phyloP scores from a whole-genome alignment of 208 protist species.

The Leishmania braziliensis region DNA sequence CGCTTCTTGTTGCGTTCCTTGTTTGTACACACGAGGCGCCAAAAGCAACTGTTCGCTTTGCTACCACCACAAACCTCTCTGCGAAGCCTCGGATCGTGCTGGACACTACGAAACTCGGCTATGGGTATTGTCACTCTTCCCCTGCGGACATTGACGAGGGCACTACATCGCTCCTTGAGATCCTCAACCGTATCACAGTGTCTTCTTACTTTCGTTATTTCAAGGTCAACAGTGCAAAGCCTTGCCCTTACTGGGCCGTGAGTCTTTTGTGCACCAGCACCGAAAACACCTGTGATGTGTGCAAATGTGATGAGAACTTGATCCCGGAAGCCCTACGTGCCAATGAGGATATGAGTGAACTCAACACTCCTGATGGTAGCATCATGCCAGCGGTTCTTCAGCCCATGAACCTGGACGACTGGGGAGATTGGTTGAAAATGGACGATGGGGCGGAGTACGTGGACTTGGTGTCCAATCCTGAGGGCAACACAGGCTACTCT shows the following conservation, averaged over 20 bases:
- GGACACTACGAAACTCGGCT: slow-evolving; percentile 37
- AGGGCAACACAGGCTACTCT: slow-evolving; percentile 87
- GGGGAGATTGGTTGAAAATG: slow-evolving; percentile 44
- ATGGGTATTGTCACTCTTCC: slow-evolving; percentile 72
- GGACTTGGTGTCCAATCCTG: slow-evolving; percentile 81
- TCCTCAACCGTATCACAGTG: slow-evolving; percentile 77
- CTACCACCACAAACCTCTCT: background rate
- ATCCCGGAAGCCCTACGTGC: slow-evolving; percentile 71
- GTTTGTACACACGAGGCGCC: slow-evolving; percentile 14
- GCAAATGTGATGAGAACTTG: slow-evolving; percentile 75
- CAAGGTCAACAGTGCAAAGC: slow-evolving; percentile 83
- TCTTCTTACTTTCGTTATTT: slow-evolving; percentile 89
- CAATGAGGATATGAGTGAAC: slow-evolving; percentile 77
- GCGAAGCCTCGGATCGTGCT: slow-evolving; percentile 19
- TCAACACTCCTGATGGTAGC: slow-evolving; percentile 38
- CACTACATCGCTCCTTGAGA: slow-evolving; percentile 39
- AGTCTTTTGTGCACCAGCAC: slow-evolving; percentile 72
- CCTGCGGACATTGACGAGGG: slow-evolving; percentile 45
- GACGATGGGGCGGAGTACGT: slow-evolving; percentile 72
- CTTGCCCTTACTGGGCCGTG: slow-evolving; percentile 89
- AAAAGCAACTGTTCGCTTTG: background rate
- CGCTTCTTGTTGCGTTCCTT: slow-evolving; percentile 24
- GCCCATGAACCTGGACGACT: slow-evolving; percentile 58
- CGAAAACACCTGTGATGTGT: slow-evolving; percentile 81
- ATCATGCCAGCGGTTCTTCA: slow-evolving; percentile 30